Conservation (phyloP, 257 asterid species). For the Ophiorrhiza pumila region DNA sequence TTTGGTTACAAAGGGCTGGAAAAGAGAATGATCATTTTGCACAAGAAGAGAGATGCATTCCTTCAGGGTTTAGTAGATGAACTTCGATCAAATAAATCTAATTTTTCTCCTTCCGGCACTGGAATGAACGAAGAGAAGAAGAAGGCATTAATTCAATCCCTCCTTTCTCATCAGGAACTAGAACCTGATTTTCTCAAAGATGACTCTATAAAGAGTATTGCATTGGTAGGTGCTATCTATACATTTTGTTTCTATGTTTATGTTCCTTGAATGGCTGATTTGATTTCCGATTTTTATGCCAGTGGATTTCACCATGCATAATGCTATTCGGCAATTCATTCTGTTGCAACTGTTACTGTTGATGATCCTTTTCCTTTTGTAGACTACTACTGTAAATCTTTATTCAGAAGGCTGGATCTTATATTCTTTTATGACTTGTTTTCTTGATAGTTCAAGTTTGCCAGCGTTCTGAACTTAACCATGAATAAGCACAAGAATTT, state of each 20-base stretch:
- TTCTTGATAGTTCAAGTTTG: no score
- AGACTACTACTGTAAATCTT: no score
- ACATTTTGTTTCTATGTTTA: background rate
- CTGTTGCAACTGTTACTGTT: no score
- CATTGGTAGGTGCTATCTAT: slow-evolving; percentile 29
- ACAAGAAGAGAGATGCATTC: slow-evolving; percentile 38
- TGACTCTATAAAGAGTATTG: slow-evolving; percentile 41
- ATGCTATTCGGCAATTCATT: no score
- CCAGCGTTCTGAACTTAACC: no score
- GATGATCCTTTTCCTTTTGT: no score
- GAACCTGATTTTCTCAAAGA: slow-evolving; percentile 56
- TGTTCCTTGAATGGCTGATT: background rate
- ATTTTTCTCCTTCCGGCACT: background rate
- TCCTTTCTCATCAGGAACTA: slow-evolving; percentile 35
- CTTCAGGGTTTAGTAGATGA: slow-evolving; percentile 34
- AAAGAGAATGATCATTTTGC: slow-evolving; percentile 23
- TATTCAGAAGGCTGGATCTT: no score
- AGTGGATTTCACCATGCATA: no score
- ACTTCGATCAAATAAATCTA: background rate
- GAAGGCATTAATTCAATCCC: slow-evolving; percentile 24
- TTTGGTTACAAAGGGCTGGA: slow-evolving; percentile 53
- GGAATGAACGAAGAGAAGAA: slow-evolving; percentile 1
- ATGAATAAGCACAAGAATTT: no score
- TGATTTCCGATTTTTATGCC: background rate
- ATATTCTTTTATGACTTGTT: no score